phyloP scores from a whole-genome alignment of 192 early-diverging fungal species.

The Podila epicladia region DNA sequence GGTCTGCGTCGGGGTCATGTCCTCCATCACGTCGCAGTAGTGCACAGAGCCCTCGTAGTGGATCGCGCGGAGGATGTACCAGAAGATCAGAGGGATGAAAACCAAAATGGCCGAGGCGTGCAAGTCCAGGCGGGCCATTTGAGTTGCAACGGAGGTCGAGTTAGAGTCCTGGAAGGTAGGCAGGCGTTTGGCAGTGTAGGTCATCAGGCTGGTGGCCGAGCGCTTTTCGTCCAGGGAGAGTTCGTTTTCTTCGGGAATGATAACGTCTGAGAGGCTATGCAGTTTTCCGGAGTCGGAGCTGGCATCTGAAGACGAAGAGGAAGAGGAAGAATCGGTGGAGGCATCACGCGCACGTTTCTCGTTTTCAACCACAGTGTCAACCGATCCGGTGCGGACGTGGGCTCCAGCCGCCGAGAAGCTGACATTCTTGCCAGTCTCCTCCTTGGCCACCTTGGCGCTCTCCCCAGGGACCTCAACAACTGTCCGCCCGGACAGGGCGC shows the following conservation, averaged over 20 bases:
- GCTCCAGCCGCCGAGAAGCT: background rate
- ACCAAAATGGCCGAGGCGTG: conserved; percentile 13
- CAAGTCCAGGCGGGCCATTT: conserved; percentile 22
- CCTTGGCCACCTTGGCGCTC: background rate
- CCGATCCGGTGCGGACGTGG: conserved; percentile 1
- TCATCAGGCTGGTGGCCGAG: conserved; percentile 18
- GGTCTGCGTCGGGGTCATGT: conserved; percentile 12
- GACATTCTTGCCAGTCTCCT: background rate
- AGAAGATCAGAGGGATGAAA: conserved; percentile 22
- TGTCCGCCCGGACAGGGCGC: conserved; percentile 38
- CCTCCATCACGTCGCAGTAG: conserved; percentile 25
- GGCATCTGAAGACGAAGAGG: too few species aligned
- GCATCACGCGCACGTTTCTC: background rate
- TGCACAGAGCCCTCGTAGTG: conserved; percentile 24
- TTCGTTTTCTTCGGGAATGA: background rate
- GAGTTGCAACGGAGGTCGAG: conserved; percentile 2
- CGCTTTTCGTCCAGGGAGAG: background rate
- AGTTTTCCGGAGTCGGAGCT: too few species aligned
- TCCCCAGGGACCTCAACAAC: background rate
- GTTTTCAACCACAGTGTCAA: conserved; percentile 5
- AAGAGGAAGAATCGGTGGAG: background rate
- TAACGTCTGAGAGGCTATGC: background rate
- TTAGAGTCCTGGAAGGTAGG: conserved; percentile 41
- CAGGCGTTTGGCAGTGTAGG: conserved; percentile 27
- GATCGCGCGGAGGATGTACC: conserved; percentile 33